Percentiles rank a stretch among this genome's conserved stretches.
These are phyloP conservation scores for Rhynchospora tenuis DNA, from an alignment of 176 grass and related monocot species.

Conservation along the genomic window DNA sequence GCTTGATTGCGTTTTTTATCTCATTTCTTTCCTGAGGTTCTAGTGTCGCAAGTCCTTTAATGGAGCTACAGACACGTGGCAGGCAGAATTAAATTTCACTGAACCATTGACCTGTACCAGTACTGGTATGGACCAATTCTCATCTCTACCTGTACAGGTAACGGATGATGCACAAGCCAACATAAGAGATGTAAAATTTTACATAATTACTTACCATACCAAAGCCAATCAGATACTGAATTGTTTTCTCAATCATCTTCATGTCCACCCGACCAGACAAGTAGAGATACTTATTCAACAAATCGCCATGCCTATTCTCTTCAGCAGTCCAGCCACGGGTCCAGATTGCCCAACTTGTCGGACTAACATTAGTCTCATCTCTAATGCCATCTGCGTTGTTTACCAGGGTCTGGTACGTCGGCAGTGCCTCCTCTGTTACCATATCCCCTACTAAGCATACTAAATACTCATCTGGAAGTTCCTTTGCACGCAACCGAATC, in stretches of 20 bases:
- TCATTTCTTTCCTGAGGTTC: background rate
- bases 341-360: slow-evolving; percentile 63
- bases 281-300: slow-evolving; percentile 76
- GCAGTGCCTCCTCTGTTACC: slow-evolving; percentile 71
- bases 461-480: slow-evolving; percentile 73
- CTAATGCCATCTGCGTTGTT: slow-evolving; percentile 58
- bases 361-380: slow-evolving; percentile 56
- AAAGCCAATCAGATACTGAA: slow-evolving; percentile 68
- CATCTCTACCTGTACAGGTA: too few species aligned
- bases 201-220: slow-evolving; percentile 44
- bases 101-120: too few species aligned
- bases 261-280: slow-evolving; percentile 59
- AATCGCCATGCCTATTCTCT: slow-evolving; percentile 68
- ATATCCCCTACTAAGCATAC: slow-evolving; percentile 74
- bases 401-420: slow-evolving; percentile 67
- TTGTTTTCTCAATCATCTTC: slow-evolving; percentile 73
- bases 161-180: too few species aligned
- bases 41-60: background rate
- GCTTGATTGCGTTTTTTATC: background rate
- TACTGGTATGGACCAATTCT: background rate
- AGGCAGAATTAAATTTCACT: background rate
- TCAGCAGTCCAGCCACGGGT: slow-evolving; percentile 68
- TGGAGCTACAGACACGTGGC: background rate
- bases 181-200: background rate
- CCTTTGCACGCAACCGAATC: slow-evolving; percentile 50